Base-by-base conservation (phyloP, 139 green algal species). In the Chlorella vulgaris region DNA sequence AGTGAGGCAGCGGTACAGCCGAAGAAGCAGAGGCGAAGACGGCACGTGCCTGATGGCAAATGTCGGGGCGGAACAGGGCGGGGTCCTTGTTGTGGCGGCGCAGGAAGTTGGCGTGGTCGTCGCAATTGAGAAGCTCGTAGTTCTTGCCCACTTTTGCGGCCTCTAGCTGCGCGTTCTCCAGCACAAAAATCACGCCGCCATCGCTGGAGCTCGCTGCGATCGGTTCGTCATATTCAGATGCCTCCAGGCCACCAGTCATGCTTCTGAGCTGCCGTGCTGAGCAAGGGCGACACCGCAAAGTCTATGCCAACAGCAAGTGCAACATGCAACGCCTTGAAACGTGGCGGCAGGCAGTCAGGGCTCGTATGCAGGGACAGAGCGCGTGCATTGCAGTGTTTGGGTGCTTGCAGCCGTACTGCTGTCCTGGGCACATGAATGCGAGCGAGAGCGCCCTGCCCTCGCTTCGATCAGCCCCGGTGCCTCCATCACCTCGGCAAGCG, bases 71-170 rank as follows among this genome's bases (percentile, higher is more conserved):
- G 85, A 97, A 98, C 1, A 92, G 51, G 0, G 91, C 91, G 2
- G 96, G 94, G 84, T 99, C 94, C 79, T 95, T 95, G 42, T 89
- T 86, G 77, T 99, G 91, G 51, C 92, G 93, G 24, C 85, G 83
- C 2, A 99, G 84, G 66, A 98, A 99, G 58, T 83, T 95, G 15
- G 86, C 89, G 83, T 99, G 96, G 84, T 99, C 96, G 74, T 99
- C 96, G 74, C 93, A 97, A 84, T 99, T 99, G 0, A 99, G 90
- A 33, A 99, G 84, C 80, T 91, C 80, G 81, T 97, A 98, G 15
- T 78, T 88, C 88, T 98, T 99, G 65, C 96, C 95, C 4, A 99
- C 93, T 88, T 98, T 97, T 28, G 91, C 96, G 2, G 85, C 85
- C 86, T 99, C 95, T 21, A 99, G 86, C 53, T 93, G 93, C 0